Conservation (phyloP, 2,329 filamentous ascomycete species). For the Xenosphaeropsis pyriputrescens region DNA sequence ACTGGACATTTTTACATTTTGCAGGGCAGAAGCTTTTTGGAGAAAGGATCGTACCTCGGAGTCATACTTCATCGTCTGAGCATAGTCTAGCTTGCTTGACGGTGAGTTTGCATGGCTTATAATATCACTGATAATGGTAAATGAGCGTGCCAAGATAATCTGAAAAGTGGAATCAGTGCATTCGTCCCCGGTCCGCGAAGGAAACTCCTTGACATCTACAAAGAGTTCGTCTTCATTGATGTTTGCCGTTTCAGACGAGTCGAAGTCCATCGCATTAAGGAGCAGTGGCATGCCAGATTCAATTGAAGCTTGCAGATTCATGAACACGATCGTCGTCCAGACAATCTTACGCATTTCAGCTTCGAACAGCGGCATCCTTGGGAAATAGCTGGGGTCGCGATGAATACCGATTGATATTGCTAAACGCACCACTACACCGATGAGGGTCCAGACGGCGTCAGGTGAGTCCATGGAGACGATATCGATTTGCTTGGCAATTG, state of each 20-base stretch:
- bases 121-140: slow-evolving; percentile 27
- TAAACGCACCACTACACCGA: slow-evolving; percentile 32
- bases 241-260: slow-evolving; percentile 33
- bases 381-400: slow-evolving; percentile 35
- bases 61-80: slow-evolving; percentile 22
- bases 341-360: slow-evolving; percentile 39
- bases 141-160: slow-evolving; percentile 27
- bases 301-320: slow-evolving; percentile 34
- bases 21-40: not conserved
- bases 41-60: slow-evolving; percentile 6
- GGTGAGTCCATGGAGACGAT: slow-evolving; percentile 22
- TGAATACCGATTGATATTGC: slow-evolving; percentile 45
- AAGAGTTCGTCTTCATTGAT: slow-evolving; percentile 34
- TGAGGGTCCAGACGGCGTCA: slow-evolving; percentile 36
- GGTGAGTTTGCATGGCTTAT: slow-evolving; percentile 29
- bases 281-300: slow-evolving; percentile 35
- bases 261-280: slow-evolving; percentile 29
- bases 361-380: slow-evolving; percentile 28
- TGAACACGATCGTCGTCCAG: slow-evolving; percentile 40
- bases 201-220: slow-evolving; percentile 16
- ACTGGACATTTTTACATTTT: not conserved
- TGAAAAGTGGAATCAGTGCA: slow-evolving; percentile 35
- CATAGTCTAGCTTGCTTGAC: slow-evolving; percentile 21
- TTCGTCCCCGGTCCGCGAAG: slow-evolving; percentile 10
- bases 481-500: slow-evolving; percentile 31